Evolutionary conservation across 108 stramenopile species (phyloP).

Genomic region (Fistulifera solaris): DNA sequence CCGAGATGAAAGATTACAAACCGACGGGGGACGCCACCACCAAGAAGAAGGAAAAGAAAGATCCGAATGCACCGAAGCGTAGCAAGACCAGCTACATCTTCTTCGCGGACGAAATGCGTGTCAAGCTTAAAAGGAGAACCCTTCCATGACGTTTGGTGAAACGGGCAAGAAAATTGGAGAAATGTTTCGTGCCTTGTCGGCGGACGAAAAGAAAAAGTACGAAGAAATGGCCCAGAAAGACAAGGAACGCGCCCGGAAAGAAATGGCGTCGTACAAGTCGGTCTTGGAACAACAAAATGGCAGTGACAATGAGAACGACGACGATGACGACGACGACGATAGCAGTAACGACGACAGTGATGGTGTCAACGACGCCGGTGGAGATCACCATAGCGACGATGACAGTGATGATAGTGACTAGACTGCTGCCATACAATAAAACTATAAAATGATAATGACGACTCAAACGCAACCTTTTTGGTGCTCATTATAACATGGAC

Average conservation of each 20-base stretch:
- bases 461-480: neutral
- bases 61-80: constrained; percentile 60
- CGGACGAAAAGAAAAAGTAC: constrained; percentile 52
- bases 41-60: constrained; percentile 38
- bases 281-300: neutral
- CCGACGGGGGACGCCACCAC: constrained; percentile 9
- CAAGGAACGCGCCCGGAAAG: constrained; percentile 51
- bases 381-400: neutral
- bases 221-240: constrained; percentile 54
- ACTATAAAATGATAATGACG: neutral
- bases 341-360: constrained; percentile 1
- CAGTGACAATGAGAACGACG: neutral
- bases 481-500: neutral
- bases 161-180: constrained; percentile 25
- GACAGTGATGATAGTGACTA: neutral
- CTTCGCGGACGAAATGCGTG: constrained; percentile 45
- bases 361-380: constrained; percentile 1
- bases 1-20: constrained; percentile 40
- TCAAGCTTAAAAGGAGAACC: constrained; percentile 59
- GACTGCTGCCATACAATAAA: neutral
- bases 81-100: constrained; percentile 53
- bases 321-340: neutral
- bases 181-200: constrained; percentile 42
- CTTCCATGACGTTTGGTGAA: constrained; percentile 45
- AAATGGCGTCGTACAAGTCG: constrained; percentile 19